Percentiles rank a stretch among this genome's conserved stretches.
These are phyloP conservation scores for Lichtheimia corymbifera DNA, from an alignment of 371 early-diverging fungal genomes.

Conservation along the genomic window DNA sequence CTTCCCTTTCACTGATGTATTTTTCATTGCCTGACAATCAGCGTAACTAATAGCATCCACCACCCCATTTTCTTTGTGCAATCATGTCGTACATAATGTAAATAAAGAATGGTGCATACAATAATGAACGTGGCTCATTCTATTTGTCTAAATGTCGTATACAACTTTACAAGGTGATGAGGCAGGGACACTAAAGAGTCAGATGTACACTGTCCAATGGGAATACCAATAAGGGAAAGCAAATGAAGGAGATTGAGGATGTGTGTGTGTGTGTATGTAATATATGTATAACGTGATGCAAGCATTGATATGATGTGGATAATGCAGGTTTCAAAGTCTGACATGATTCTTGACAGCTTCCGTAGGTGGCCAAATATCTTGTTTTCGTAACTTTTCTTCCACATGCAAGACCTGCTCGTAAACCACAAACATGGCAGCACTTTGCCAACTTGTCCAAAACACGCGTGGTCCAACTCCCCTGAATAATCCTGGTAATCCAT, in stretches of 20 bases:
- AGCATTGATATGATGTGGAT: background rate
- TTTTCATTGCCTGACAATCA: no score
- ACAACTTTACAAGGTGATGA: no score
- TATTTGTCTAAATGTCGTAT: no score
- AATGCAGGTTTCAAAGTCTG: background rate
- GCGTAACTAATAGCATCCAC: no score
- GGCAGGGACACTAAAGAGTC: no score
- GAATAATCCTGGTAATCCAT: slow-evolving; percentile 64
- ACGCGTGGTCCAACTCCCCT: slow-evolving; percentile 69
- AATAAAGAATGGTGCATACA: no score
- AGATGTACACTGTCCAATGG: no score
- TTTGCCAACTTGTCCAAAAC: slow-evolving; percentile 69
- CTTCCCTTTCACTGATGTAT: no score
- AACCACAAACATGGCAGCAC: slow-evolving; percentile 70
- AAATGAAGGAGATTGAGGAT: background rate
- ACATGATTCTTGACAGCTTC: slow-evolving; percentile 8
- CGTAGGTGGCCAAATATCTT: slow-evolving; percentile 43
- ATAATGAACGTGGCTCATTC: no score
- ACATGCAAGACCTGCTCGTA: slow-evolving; percentile 65
- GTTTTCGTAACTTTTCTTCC: slow-evolving; percentile 34
- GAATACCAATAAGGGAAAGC: background rate
- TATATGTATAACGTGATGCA: background rate
- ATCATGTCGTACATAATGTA: no score
- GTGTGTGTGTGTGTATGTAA: background rate
- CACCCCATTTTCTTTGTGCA: no score